Evolutionary conservation across 768 basidiomycete species (phyloP), one percentile per base, ranked within the genome.

Genomic region (Coprinopsis strossmayeri): DNA sequence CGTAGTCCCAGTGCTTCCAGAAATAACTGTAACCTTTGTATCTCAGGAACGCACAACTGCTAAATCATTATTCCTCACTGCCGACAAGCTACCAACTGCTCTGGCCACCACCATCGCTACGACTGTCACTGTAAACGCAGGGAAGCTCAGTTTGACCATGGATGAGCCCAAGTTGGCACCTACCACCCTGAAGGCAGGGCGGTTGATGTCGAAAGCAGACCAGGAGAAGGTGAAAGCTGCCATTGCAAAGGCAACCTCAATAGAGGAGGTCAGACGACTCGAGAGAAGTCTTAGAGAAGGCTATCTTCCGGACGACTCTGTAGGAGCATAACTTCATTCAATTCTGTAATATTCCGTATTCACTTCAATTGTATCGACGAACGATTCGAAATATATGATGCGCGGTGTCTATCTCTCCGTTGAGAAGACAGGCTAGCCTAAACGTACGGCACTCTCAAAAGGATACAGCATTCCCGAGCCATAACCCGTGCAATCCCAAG

Each of bases 121-220:
- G 23, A 87, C 85, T 11, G 30, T 50, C 35, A 35, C 88, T 7
- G 78, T 78, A 39, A 72, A 78, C 43, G 68, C 82, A 10, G 65
- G 82, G n/a, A 89, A 86, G 57, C 59, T 68, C 24, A 64, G 73
- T 27, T 65, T 86, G 40, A 82, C 87, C 12, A 75, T 80, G 24
- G 90, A 91, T 62, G 91, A 91, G 64, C 87, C 90, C n/a, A 81
- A 81, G 60, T 68, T 74, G 30, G 72, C 72, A 23, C 67, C 72
- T 17, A 60, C 69, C 21, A 59, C 74, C 46, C 80, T 76, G 26
- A 89, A 84, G 61, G 87, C 89, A 1, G 92, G 91, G 13, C 78
- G 91, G 44, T 66, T 95, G 51, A 86, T 95, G 82, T 91, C 89
- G 23, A 89, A 88, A 61, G 91, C 93, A 63, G 91, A 95, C 58